These are phyloP conservation scores for Cladosporium austrohemisphaericum DNA, from an alignment of 2,329 filamentous ascomycete species.

Conservation along the genomic window DNA sequence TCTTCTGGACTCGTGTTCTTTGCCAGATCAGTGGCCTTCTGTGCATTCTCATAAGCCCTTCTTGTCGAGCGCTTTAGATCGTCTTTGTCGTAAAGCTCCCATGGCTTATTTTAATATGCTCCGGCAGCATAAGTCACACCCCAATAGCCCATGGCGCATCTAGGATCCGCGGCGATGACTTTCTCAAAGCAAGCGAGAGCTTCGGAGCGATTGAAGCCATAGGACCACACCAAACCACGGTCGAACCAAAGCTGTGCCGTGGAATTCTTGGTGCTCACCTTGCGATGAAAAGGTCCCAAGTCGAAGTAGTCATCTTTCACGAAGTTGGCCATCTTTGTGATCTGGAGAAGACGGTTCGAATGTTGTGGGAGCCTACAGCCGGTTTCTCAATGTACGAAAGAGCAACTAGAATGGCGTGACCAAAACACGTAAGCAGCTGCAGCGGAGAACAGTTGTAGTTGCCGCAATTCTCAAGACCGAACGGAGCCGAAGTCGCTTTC, in stretches of 20 bases:
- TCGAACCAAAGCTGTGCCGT: slow-evolving; percentile 65
- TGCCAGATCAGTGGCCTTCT: slow-evolving; percentile 37
- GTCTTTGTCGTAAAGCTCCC: slow-evolving; percentile 63
- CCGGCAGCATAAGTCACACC: slow-evolving; percentile 67
- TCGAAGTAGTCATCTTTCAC: slow-evolving; percentile 38
- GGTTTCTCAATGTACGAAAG: too few relatives aligned
- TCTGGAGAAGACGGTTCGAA: too few relatives aligned
- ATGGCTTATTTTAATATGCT: slow-evolving; percentile 77
- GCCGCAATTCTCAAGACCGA: too few relatives aligned
- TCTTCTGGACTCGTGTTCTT: slow-evolving; percentile 50
- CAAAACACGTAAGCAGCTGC: too few relatives aligned
- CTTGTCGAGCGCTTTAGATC: slow-evolving; percentile 47
- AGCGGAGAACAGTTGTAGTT: too few relatives aligned
- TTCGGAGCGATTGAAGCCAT: slow-evolving; percentile 74
- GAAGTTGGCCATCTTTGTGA: slow-evolving; percentile 1
- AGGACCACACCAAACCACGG: slow-evolving; percentile 69
- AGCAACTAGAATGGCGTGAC: too few relatives aligned
- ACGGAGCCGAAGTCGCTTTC: too few relatives aligned
- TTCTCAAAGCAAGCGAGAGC: slow-evolving; percentile 60
- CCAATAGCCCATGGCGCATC: slow-evolving; percentile 65
- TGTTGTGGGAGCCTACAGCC: too few relatives aligned
- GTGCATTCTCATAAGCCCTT: slow-evolving; percentile 46
- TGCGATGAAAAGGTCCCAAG: slow-evolving; percentile 57
- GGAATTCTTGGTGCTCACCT: slow-evolving; percentile 50
- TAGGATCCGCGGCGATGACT: slow-evolving; percentile 52